Base-by-base conservation (phyloP, 371 early-diverging fungal genomes). In the Syncephalastrum sp. region DNA sequence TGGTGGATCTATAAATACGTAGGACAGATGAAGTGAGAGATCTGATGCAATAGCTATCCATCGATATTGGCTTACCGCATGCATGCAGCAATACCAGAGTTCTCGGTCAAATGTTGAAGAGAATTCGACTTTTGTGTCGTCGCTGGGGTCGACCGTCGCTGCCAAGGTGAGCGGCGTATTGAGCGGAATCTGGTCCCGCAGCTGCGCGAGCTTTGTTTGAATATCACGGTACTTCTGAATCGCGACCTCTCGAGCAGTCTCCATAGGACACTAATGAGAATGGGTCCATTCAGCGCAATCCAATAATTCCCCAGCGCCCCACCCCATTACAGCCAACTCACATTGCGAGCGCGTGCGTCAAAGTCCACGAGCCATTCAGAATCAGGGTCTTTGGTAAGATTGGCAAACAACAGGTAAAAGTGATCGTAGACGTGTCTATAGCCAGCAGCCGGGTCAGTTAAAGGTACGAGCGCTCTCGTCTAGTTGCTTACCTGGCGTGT, bases 71-170 rank as follows among this genome's bases (percentile, higher is more conserved):
- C 60, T 59, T 67, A 70, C 75, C n/a, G 77, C 74, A 59, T 76
- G 76, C 47, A 79, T 68, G 57, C 79, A 70, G 50, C 85, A 86
- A 62, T 84, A 85, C 88, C 88, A 87, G 8, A 87, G 74, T 61
- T 87, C 88, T 15, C 88, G 65, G 12, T 79, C 86, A 24, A 81
- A 67, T 0, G 82, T 76, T 2, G 85, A 73, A 12, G 59, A 60
- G 60, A 57, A 70, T 41, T 29, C 58, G 53, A 54, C 53, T 50
- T 56, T 64, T 14, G 42, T 68, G 54, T 47, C 60, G 52, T 17
- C 69, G n/a, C 56, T 59, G 2, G 54, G 69, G 49, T 83, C 85
- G 4, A 72, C 62, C 1, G 82, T 66, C 0, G 69, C 73, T 2
- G 70, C 57, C 1, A 70, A 56, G 2, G 60, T 67, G 5, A 74